phyloP scores from a whole-genome alignment of 192 early-diverging fungal genomes.

The Coemansia guatemalensis region DNA sequence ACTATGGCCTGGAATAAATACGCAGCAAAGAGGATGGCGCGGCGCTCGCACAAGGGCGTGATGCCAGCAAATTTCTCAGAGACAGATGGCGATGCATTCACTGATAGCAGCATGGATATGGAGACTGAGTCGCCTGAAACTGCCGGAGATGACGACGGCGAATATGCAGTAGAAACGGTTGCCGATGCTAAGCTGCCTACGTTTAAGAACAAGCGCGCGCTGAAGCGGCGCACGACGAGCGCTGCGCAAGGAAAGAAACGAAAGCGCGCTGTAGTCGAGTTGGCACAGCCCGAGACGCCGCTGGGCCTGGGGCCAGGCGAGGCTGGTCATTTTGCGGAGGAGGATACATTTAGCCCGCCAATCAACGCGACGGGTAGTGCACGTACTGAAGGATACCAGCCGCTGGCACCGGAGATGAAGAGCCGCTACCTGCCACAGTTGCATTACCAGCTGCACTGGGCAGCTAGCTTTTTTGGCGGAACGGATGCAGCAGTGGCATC shows the following conservation, averaged over 20 bases:
- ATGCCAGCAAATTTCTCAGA: constrained; percentile 2
- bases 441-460: constrained; percentile 52
- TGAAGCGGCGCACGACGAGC: constrained; percentile 5
- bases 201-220: constrained; percentile 1
- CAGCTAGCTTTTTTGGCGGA: constrained; percentile 52
- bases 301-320: background rate
- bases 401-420: constrained; percentile 67
- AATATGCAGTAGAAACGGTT: background rate
- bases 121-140: background rate
- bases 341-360: constrained; percentile 23
- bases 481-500: constrained; percentile 47
- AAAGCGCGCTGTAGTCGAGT: constrained; percentile 7
- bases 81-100: background rate
- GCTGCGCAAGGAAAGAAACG: constrained; percentile 6
- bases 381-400: constrained; percentile 78
- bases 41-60: background rate
- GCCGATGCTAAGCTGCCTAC: background rate
- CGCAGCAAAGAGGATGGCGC: background rate
- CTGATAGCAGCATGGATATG: background rate
- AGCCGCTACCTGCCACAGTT: constrained; percentile 61
- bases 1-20: background rate
- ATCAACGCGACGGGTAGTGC: constrained; percentile 72
- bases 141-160: constrained; percentile 1
- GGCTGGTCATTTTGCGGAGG: background rate
- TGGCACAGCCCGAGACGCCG: constrained; percentile 34